A percentile compares a stretch with the other conserved stretches of the same genome.
Conservation (phyloP, 768 basidiomycete species). For the Russula vinacea region DNA sequence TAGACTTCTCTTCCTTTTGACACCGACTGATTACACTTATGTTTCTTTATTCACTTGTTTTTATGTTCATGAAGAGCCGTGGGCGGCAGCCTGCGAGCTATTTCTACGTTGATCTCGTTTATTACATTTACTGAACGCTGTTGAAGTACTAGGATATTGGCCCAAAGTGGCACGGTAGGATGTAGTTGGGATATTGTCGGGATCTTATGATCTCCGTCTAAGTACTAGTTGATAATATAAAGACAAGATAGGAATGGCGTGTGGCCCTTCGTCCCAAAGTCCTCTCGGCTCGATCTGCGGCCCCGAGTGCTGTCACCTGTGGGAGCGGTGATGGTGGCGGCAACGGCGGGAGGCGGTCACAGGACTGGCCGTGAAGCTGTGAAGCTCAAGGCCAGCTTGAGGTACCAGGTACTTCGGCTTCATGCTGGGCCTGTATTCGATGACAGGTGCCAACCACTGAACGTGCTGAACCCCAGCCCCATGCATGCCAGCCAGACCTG, state of each 20-base stretch:
- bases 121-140: not conserved
- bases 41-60: not conserved
- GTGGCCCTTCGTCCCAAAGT: too few species aligned
- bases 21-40: not conserved
- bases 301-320: not conserved
- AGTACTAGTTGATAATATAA: not conserved
- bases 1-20: constrained; percentile 67
- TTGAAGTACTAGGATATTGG: not conserved
- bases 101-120: not conserved
- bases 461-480: too few species aligned
- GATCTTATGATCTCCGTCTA: not conserved
- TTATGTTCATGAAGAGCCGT: not conserved
- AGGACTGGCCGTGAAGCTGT: too few species aligned
- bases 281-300: too few species aligned
- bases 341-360: too few species aligned
- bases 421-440: too few species aligned
- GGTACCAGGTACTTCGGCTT: too few species aligned
- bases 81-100: not conserved
- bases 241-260: too few species aligned
- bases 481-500: too few species aligned
- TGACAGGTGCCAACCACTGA: too few species aligned
- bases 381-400: too few species aligned
- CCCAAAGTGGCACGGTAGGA: not conserved
- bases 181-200: not conserved
- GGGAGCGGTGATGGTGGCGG: too few species aligned